Base-by-base conservation (phyloP, 2,329 filamentous ascomycete species). In the Dendryphion nanum region DNA sequence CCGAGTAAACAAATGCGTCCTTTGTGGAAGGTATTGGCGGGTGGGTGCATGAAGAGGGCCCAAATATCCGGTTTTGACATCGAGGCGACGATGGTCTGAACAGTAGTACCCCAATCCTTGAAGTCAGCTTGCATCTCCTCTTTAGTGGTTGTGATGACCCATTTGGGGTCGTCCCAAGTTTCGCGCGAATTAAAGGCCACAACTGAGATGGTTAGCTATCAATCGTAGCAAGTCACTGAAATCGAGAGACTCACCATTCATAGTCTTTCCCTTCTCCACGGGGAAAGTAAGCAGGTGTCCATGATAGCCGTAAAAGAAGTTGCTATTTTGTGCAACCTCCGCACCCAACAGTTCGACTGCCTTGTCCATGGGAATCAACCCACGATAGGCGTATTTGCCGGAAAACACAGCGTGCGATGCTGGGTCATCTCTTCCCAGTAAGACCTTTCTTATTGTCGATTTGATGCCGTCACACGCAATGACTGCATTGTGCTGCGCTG, bases 391-490 rank as follows among this genome's bases (percentile, higher is more conserved):
- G 57, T 79, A 79, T 46, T 82, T 79, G 26, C 75, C 68, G 2
- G 73, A 75, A 54, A 80, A 85, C 4, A 65, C 59, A 0, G 80
- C 69, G 19, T 70, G 56, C 0, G 73, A 62, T 6, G 70, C 68
- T 16, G 60, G 56, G 19, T 64, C 47, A 13, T 62, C 53, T 13
- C 69, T 58, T 1, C 77, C 78, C 6, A 83, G 63, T 14, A 85
- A 53, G 36, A 77, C 64, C 34, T 73, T 61, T 14, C 82, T 69
- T 3, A 77, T 70, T 6, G 68, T 66, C 0, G 78, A 82, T 54
- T 79, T 80, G 54, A 85, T 81, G 1, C 82, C 82, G 55, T 85
- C 82, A 53, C 79, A 83, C 8, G 77, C 81, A 41, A 85, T 72
- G 1, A 81, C 75, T 2, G 71, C 67, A 48, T 67, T 69, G 18